Evolutionary conservation across 2,329 filamentous ascomycete species (phyloP).

Genomic region (Aureobasidium sp.): DNA sequence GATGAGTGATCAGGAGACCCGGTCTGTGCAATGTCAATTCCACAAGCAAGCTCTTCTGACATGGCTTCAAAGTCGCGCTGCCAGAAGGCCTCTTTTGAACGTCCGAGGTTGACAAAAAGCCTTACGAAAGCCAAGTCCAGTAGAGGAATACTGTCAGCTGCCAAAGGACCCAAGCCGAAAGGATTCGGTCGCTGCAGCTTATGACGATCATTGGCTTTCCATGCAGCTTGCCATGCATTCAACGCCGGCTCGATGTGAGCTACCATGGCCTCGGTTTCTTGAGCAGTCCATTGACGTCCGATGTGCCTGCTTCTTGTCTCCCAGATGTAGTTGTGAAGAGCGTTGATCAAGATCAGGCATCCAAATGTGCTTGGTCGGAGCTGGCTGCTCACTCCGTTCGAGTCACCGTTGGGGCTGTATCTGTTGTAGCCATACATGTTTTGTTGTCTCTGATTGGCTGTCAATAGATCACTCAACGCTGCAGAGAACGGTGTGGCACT

Average conservation of each 20-base stretch:
- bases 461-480: constrained; percentile 71
- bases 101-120: constrained; percentile 85
- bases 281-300: constrained; percentile 78
- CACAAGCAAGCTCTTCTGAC: constrained; percentile 74
- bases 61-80: constrained; percentile 87
- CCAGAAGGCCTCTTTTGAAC: constrained; percentile 91
- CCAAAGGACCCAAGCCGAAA: constrained; percentile 70
- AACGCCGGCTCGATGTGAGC: constrained; percentile 88
- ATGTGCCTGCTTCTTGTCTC: constrained; percentile 87
- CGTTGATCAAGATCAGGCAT: constrained; percentile 84
- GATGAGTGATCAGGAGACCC: constrained; percentile 10
- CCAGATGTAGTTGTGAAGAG: constrained; percentile 97
- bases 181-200: constrained; percentile 78
- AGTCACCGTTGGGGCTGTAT: constrained; percentile 16
- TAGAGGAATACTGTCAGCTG: constrained; percentile 83
- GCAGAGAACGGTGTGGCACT: constrained; percentile 72
- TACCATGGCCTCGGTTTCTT: constrained; percentile 94
- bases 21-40: constrained; percentile 66
- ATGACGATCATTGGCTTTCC: constrained; percentile 79
- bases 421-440: constrained; percentile 17
- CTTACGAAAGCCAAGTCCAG: constrained; percentile 88
- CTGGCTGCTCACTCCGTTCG: constrained; percentile 40
- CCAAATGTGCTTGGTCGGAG: constrained; percentile 84
- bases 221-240: constrained; percentile 88
- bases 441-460: constrained; percentile 56